phyloP scores from a whole-genome alignment of 441 rosid genomes.

The Sinapis alba region DNA sequence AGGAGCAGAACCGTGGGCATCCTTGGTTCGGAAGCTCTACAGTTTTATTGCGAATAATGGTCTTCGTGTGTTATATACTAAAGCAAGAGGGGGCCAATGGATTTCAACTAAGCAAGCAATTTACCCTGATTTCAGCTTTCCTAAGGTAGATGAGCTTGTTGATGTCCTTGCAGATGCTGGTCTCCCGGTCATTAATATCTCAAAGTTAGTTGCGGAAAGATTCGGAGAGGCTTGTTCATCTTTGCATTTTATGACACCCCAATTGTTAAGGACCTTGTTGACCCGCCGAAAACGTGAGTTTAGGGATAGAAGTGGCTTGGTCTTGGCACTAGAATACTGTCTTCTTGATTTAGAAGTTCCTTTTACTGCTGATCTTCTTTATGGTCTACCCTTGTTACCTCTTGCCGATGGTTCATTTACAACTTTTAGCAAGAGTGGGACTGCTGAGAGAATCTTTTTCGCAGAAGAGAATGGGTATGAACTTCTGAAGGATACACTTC shows the following conservation, averaged over 20 bases:
- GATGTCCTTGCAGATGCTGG: constrained; percentile 91
- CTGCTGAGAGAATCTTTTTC: constrained; percentile 83
- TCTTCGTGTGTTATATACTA: constrained; percentile 81
- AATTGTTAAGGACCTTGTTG: constrained; percentile 73
- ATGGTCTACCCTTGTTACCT: constrained; percentile 89
- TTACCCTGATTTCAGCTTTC: constrained; percentile 87
- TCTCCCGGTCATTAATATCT: constrained; percentile 72
- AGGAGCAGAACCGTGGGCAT: constrained; percentile 95
- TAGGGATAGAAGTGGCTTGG: constrained; percentile 64
- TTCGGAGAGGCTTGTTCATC: constrained; percentile 80
- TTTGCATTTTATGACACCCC: constrained; percentile 85
- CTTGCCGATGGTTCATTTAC: constrained; percentile 92
- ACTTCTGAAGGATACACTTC: constrained; percentile 86
- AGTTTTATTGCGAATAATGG: constrained; percentile 70
- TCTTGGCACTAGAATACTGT: constrained; percentile 92
- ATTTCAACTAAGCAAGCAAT: constrained; percentile 91
- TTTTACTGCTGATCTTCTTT: constrained; percentile 53
- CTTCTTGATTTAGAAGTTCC: constrained; percentile 74
- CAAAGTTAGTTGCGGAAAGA: constrained; percentile 70
- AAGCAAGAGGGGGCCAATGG: constrained; percentile 98
- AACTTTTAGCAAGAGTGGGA: constrained; percentile 72
- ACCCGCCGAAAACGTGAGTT: constrained; percentile 81
- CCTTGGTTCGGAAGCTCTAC: constrained; percentile 77
- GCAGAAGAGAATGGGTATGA: constrained; percentile 73
- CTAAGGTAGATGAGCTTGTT: constrained; percentile 67